Base-by-base conservation (phyloP, 2,329 filamentous ascomycete species). In the Penicillium crustosum region DNA sequence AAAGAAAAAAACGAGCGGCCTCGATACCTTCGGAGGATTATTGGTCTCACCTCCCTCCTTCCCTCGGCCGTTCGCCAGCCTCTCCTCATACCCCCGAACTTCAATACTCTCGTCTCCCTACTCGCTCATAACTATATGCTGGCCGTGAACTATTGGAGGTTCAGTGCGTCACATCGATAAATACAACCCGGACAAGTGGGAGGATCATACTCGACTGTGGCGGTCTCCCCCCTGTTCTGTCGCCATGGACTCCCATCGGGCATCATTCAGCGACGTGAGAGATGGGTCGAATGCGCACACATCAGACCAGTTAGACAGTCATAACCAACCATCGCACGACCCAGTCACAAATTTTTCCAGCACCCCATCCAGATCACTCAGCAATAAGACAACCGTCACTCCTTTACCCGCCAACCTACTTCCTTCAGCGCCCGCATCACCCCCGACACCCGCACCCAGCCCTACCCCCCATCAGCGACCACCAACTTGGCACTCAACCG, bases 401-500 rank as follows among this genome's bases (percentile, higher is more conserved):
- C 78, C 76, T 21, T 81, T 86, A 60, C 82, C 84, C 35, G 79
- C 83, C 61, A 86, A 81, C 65, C 81, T 86, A n/a, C 79, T 86
- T 9, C 84, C 85, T 19, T 87, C 86, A 6, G 84, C 85, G 53
- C 85, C 86, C 21, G 83, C 85, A 13, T 88, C 85, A 49, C 86
- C 86, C 63, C 86, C 86, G 17, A 88, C 86, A n/a, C 86, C 86
- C 12, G 86, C 86, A 29, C 86, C 86, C 7, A 87, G 84, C 70
- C 86, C 86, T 6, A 87, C 85, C 17, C 86, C 86, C 23, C 83
- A 83, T 63, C 83, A 86, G 61, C 76, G 83, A 62, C 80, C 79
- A n/a, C 83, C 83, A 15, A 76, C 71, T 58, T 80, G 79, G 79
- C 75, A 71, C 47, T 72, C 71, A 25, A 64, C 71, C 31, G 73